Conservation (phyloP, 768 basidiomycete species). For the Podaxis mareebaensis region DNA sequence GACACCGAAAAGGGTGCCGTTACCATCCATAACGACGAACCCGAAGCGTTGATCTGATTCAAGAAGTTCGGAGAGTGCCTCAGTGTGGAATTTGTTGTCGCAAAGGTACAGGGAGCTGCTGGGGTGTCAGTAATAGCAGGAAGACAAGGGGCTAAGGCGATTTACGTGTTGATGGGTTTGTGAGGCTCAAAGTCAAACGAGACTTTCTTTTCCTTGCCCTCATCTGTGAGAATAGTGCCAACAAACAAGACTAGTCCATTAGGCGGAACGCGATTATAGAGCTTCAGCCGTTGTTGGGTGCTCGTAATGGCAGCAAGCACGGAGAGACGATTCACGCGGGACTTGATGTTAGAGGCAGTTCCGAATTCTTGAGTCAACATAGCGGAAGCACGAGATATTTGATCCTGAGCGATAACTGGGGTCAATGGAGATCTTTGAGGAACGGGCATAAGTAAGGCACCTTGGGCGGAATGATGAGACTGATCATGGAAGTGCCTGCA, state of each 20-base stretch:
- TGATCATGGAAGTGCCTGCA: slow-evolving; percentile 99
- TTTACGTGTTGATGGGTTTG: slow-evolving; percentile 98
- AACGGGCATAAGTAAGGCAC: slow-evolving; percentile 33
- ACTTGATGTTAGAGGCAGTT: slow-evolving; percentile 99
- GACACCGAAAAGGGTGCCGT: slow-evolving; percentile 94
- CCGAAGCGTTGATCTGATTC: slow-evolving; percentile 98
- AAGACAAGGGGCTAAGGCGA: slow-evolving; percentile 17
- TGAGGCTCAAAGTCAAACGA: slow-evolving; percentile 99
- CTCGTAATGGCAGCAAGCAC: slow-evolving; percentile 98
- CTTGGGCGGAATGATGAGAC: slow-evolving; percentile 94
- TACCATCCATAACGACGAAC: slow-evolving; percentile 99
- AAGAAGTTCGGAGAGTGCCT: slow-evolving; percentile 92
- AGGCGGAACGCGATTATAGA: slow-evolving; percentile 94
- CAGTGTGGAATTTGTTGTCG: slow-evolving; percentile 99
- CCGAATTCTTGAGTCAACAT: slow-evolving; percentile 99
- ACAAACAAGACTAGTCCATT: slow-evolving; percentile 98
- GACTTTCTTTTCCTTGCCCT: slow-evolving; percentile 99
- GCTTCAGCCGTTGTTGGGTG: slow-evolving; percentile 95
- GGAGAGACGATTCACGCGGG: slow-evolving; percentile 95
- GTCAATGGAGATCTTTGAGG: background rate
- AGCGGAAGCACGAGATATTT: slow-evolving; percentile 90
- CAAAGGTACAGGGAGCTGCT: slow-evolving; percentile 93
- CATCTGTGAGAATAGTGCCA: slow-evolving; percentile 95
- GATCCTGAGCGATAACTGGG: slow-evolving; percentile 52
- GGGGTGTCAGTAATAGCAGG: slow-evolving; percentile 11